These are phyloP conservation scores for Claviceps paspali DNA, from an alignment of 2,329 filamentous ascomycete genomes.

Conservation along the genomic window DNA sequence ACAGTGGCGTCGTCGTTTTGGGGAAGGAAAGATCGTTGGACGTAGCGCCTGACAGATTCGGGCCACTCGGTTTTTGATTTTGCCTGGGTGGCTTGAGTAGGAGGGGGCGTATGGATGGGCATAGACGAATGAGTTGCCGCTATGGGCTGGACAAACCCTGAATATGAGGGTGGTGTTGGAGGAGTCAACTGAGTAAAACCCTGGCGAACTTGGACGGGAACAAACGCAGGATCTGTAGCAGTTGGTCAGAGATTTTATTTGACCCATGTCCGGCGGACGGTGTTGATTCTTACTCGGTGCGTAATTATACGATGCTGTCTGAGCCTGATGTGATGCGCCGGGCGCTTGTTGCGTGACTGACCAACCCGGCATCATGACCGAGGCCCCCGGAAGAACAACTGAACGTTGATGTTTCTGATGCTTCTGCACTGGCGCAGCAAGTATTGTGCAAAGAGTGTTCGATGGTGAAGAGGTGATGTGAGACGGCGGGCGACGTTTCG, in stretches of 20 bases:
- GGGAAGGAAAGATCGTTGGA: conserved; percentile 72
- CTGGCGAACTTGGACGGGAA: conserved; percentile 46
- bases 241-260: conserved; percentile 10
- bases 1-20: conserved; percentile 52
- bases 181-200: conserved; percentile 34
- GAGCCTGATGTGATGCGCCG: conserved; percentile 23
- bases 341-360: conserved; percentile 23
- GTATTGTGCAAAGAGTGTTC: background rate
- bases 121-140: conserved; percentile 14
- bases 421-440: background rate
- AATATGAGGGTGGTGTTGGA: conserved; percentile 19
- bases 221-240: conserved; percentile 38
- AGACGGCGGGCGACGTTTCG: background rate
- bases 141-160: conserved; percentile 16
- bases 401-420: conserved; percentile 5
- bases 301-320: conserved; percentile 22
- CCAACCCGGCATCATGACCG: conserved; percentile 23
- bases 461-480: background rate
- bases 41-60: conserved; percentile 69
- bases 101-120: conserved; percentile 15
- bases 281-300: conserved; percentile 19
- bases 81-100: conserved; percentile 15
- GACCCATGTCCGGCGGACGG: background rate
- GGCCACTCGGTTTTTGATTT: conserved; percentile 65
- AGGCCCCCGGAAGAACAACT: background rate